Percentiles rank a stretch among this genome's conserved stretches.
Conservation (phyloP, 805 yeast species). For the Komagataella kurtzmanii region DNA sequence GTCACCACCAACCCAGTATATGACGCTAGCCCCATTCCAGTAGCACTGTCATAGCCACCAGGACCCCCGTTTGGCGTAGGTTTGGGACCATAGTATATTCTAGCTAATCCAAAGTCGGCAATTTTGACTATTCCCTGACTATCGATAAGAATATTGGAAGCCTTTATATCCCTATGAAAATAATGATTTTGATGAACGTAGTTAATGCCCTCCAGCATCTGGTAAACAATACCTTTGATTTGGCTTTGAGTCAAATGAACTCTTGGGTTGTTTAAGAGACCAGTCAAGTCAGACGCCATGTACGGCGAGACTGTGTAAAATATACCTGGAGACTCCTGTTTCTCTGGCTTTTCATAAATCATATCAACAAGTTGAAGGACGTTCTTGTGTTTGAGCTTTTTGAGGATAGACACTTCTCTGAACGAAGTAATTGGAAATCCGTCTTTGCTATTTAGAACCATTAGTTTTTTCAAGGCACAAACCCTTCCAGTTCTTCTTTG, state of each 20-base stretch:
- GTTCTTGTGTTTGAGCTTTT: constrained; percentile 54
- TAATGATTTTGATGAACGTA: constrained; percentile 55
- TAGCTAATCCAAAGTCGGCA: constrained; percentile 93
- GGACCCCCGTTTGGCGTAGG: constrained; percentile 17
- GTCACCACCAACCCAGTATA: constrained; percentile 75
- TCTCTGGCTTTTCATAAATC: constrained; percentile 30
- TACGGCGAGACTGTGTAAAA: constrained; percentile 88
- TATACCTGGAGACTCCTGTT: constrained; percentile 12
- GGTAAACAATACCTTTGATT: constrained; percentile 72
- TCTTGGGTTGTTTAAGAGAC: constrained; percentile 70
- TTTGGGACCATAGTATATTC: constrained; percentile 33
- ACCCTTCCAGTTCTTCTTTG: constrained; percentile 35
- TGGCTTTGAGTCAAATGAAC: constrained; percentile 48
- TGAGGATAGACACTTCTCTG: constrained; percentile 79
- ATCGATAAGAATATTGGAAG: constrained; percentile 86
- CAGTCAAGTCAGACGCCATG: constrained; percentile 86
- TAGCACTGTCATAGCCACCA: constrained; percentile 27
- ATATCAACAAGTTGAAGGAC: constrained; percentile 70
- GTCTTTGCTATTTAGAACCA: constrained; percentile 66
- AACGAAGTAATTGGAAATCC: constrained; percentile 91
- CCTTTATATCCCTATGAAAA: constrained; percentile 86
- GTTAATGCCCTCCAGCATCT: constrained; percentile 66
- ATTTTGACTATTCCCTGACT: constrained; percentile 67
- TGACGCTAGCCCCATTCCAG: constrained; percentile 40
- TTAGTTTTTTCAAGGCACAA: constrained; percentile 81